Percentiles rank a stretch among this genome's conserved stretches.
Evolutionary conservation across 2,329 filamentous ascomycete genomes (phyloP).

Genomic region (Fusarium zealandicum): DNA sequence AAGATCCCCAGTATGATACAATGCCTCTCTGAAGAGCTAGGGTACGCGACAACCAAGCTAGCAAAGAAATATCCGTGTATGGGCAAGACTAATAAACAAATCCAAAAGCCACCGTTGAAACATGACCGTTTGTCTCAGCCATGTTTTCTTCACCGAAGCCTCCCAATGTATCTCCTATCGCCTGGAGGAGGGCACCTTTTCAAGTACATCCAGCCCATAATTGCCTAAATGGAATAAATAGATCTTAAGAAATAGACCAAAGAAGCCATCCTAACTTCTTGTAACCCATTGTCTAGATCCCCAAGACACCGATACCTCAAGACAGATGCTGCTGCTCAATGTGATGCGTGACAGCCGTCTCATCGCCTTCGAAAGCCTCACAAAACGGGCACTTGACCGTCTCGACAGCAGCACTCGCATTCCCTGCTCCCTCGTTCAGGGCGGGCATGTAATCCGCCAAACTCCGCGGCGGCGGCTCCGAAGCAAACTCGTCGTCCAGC

Average conservation of each 20-base stretch:
- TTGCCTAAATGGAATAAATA: too few species aligned
- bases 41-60: background rate
- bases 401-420: background rate
- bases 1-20: too few species aligned
- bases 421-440: constrained; percentile 35
- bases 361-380: constrained; percentile 70
- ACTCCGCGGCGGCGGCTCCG: constrained; percentile 50
- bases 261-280: too few species aligned
- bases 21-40: too few species aligned
- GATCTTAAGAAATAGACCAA: too few species aligned
- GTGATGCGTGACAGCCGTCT: constrained; percentile 71
- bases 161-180: too few species aligned
- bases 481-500: constrained; percentile 47
- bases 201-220: too few species aligned
- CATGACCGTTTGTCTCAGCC: constrained; percentile 5
- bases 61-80: background rate
- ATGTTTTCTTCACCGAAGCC: too few species aligned
- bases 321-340: constrained; percentile 55
- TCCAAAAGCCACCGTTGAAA: background rate
- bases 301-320: constrained; percentile 1
- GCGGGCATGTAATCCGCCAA: constrained; percentile 58
- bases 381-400: constrained; percentile 68
- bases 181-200: too few species aligned
- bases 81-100: background rate
- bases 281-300: too few species aligned